Base-by-base conservation (phyloP, 176 grass and related monocot species). In the Oryza punctata region DNA sequence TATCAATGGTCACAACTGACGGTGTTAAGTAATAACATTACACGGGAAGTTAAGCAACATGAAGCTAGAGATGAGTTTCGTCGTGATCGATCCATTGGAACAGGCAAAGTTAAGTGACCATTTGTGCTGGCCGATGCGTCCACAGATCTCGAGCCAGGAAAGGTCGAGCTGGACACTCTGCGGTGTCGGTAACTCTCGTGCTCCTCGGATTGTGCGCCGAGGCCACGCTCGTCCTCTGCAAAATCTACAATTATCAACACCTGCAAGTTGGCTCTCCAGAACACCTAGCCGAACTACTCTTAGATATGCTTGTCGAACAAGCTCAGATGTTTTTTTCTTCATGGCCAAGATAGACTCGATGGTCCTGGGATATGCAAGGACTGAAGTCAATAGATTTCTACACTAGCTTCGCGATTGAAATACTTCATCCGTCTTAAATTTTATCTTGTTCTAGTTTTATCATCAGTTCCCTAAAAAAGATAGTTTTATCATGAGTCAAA, bases 81-180 rank as follows among this genome's bases (percentile, higher is more conserved):
- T 54, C 1, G 1, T 5, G 50, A 54, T 19, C 49, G 49, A 52
- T 19, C 49, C 49, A 52, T 19, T 15, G 16, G 13, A n/a, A n/a
- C n/a, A 52, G 49, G 6, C 1, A n/a, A 50, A 50, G 47, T 50
- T 3, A 5, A 47, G 45, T 14, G 47, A 18, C 15, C 47, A 50
- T 61, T 24, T 61, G 2, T 10, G 19, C 0, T 52, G 19, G 44
- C 16, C 12, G 25, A 40, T 35, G 1, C 10, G 44, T 3, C 45
- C 45, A 47, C 69, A 33, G 69, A 73, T 73, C 80, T 82, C 25
- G 11, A 63, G 67, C n/a, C 65, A 47, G 40, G 40, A 33, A 70
- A 66, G 81, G 52, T 33, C 38, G 78, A 82, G 6, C 9, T 19
- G 18, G 78, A 30, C 15, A 0, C 68, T 69, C 32, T 73, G 47